phyloP scores from a whole-genome alignment of 1,139 yeast genomes.

The Suhomyces taliae region DNA sequence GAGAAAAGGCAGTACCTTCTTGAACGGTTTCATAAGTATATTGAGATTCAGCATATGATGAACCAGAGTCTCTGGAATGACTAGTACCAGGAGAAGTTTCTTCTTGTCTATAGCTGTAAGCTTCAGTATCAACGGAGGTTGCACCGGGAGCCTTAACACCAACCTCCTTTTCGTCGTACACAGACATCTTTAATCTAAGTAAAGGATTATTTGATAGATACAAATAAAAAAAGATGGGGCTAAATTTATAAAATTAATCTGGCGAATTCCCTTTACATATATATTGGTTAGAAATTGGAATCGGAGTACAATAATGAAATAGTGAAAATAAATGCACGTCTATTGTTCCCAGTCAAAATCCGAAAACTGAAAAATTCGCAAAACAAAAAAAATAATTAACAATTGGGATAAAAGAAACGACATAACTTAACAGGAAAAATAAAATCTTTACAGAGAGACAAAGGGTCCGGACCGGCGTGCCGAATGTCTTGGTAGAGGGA shows the following conservation, averaged over 20 bases:
- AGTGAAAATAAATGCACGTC: not conserved
- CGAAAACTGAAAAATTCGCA: slow-evolving; percentile 7
- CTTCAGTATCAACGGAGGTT: slow-evolving; percentile 13
- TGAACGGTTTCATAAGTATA: slow-evolving; percentile 17
- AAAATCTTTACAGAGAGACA: not conserved
- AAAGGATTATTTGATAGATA: too few relatives aligned
- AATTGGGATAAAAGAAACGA: not conserved
- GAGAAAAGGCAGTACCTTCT: slow-evolving; percentile 18
- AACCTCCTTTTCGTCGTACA: slow-evolving; percentile 20
- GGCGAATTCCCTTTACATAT: too few relatives aligned
- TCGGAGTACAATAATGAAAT: not conserved
- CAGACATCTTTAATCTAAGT: not conserved
- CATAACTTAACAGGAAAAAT: not conserved
- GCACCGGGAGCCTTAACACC: slow-evolving; percentile 17
- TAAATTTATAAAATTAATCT: too few relatives aligned
- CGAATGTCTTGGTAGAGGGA: too few relatives aligned
- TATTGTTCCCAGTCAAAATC: not conserved
- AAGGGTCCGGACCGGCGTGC: too few relatives aligned
- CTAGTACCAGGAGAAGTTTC: slow-evolving; percentile 6
- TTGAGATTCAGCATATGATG: slow-evolving; percentile 12
- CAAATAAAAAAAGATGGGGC: too few relatives aligned
- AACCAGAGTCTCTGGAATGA: slow-evolving; percentile 2
- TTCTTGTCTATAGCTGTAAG: slow-evolving; percentile 14
- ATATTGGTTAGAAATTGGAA: too few relatives aligned
- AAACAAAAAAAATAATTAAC: slow-evolving; percentile 6